Conservation (phyloP, 1,139 yeast species). For the Barnettozyma hawaiiensis region DNA sequence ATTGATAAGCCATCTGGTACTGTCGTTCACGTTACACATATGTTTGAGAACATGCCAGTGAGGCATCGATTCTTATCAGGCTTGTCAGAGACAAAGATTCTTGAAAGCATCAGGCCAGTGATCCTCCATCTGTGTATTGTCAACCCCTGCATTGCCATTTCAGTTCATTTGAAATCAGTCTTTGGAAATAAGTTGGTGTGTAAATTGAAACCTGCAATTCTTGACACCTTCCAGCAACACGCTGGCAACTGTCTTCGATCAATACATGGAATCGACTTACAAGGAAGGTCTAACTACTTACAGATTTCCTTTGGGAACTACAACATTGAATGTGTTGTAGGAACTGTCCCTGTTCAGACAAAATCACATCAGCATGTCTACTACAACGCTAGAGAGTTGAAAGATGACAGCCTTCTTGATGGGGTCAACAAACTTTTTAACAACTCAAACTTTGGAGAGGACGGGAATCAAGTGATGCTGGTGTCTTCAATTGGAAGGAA, state of each 20-base stretch:
- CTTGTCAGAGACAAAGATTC: slow-evolving; percentile 20
- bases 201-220: slow-evolving; percentile 4
- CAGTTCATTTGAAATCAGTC: slow-evolving; percentile 16
- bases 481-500: slow-evolving; percentile 14
- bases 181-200: slow-evolving; percentile 6
- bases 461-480: slow-evolving; percentile 8
- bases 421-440: slow-evolving; percentile 31
- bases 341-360: slow-evolving; percentile 30
- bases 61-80: slow-evolving; percentile 36
- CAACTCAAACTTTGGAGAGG: slow-evolving; percentile 24
- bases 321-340: slow-evolving; percentile 29
- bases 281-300: slow-evolving; percentile 22
- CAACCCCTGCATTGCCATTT: slow-evolving; percentile 29
- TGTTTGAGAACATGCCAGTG: slow-evolving; percentile 56
- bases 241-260: slow-evolving; percentile 16
- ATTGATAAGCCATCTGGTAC: slow-evolving; percentile 42
- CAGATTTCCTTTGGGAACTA: slow-evolving; percentile 27
- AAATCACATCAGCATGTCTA: slow-evolving; percentile 42
- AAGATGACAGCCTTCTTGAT: slow-evolving; percentile 26
- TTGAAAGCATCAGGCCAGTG: slow-evolving; percentile 32
- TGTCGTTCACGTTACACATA: slow-evolving; percentile 37
- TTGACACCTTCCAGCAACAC: background rate
- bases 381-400: slow-evolving; percentile 37
- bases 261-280: slow-evolving; percentile 24
- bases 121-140: slow-evolving; percentile 33